Evolutionary conservation across 805 yeast species (phyloP).

Genomic region (Candida dendrica): DNA sequence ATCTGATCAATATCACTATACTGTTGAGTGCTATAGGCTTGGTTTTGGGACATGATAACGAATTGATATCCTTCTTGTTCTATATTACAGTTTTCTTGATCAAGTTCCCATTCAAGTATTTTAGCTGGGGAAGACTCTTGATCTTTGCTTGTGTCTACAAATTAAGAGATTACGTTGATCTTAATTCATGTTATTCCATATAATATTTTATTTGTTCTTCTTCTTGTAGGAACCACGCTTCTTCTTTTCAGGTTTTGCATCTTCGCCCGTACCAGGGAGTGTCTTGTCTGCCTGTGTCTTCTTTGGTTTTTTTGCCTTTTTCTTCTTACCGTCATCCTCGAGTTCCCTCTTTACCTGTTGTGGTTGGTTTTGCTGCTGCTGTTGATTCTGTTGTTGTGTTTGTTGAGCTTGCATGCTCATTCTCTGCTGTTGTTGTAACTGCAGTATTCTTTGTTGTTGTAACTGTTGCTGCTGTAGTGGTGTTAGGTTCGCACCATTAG

Average conservation of each 20-base stretch:
- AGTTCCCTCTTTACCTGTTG: conserved; percentile 1
- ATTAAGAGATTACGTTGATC: too few relatives aligned
- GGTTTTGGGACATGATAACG: too few relatives aligned
- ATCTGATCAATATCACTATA: too few relatives aligned
- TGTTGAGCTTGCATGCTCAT: conserved; percentile 10
- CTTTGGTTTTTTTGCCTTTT: conserved; percentile 12
- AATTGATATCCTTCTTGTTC: too few relatives aligned
- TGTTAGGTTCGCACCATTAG: conserved; percentile 19
- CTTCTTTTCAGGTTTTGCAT: conserved; percentile 11
- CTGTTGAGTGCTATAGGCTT: too few relatives aligned
- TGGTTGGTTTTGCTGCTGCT: conserved; percentile 9
- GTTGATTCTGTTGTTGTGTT: conserved; percentile 22
- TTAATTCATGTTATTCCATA: too few relatives aligned
- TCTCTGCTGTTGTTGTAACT: conserved; percentile 19
- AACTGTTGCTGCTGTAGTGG: conserved; percentile 23
- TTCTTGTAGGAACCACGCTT: conserved; percentile 23
- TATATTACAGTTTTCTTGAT: too few relatives aligned
- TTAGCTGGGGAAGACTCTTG: too few relatives aligned
- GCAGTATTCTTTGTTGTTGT: conserved; percentile 24
- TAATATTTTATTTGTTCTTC: conserved; percentile 14
- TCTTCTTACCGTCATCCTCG: conserved; percentile 15
- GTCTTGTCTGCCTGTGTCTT: conserved; percentile 16
- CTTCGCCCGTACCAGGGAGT: conserved; percentile 12
- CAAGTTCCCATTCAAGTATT: too few relatives aligned
- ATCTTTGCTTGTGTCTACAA: too few relatives aligned